Evolutionary conservation across 108 stramenopile genomes (phyloP).

Genomic region (Cyclostephanos invisitatus): DNA sequence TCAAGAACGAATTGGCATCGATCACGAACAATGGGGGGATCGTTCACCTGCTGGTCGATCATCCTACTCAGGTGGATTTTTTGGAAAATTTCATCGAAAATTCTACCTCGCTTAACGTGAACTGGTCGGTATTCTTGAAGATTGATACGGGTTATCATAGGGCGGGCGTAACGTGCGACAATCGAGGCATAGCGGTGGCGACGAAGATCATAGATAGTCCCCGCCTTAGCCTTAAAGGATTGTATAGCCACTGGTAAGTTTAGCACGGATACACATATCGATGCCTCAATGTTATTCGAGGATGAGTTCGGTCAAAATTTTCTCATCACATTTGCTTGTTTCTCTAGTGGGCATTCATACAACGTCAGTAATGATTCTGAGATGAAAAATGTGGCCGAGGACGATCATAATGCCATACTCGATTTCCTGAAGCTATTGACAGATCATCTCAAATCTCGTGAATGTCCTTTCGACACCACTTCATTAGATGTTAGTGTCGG

Average conservation of each 20-base stretch:
- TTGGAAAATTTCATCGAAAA: conserved; percentile 20
- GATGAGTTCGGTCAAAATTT: not conserved
- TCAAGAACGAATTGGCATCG: conserved; percentile 27
- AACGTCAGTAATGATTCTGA: conserved; percentile 7
- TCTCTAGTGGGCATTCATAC: conserved; percentile 43
- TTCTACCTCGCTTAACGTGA: not conserved
- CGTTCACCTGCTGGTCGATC: conserved; percentile 37
- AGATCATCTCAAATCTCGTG: conserved; percentile 1
- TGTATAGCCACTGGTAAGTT: conserved; percentile 43
- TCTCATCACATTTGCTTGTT: not conserved
- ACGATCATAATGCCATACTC: conserved; percentile 19
- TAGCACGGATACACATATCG: not conserved
- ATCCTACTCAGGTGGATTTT: conserved; percentile 14
- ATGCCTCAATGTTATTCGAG: not conserved
- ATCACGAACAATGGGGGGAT: conserved; percentile 2
- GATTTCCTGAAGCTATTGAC: conserved; percentile 17
- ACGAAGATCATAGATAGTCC: conserved; percentile 21
- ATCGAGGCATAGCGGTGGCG: conserved; percentile 15
- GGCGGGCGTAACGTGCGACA: conserved; percentile 23
- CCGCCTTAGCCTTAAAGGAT: conserved; percentile 17
- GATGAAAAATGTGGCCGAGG: conserved; percentile 22
- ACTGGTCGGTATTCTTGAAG: conserved; percentile 40
- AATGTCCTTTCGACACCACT: conserved; percentile 9
- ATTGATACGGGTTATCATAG: conserved; percentile 47
- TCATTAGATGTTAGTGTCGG: conserved; percentile 34